Percentiles rank a stretch among this genome's conserved stretches.
These are phyloP conservation scores for Penstemon eatonii DNA, from an alignment of 257 asterid species.

Conservation along the genomic window DNA sequence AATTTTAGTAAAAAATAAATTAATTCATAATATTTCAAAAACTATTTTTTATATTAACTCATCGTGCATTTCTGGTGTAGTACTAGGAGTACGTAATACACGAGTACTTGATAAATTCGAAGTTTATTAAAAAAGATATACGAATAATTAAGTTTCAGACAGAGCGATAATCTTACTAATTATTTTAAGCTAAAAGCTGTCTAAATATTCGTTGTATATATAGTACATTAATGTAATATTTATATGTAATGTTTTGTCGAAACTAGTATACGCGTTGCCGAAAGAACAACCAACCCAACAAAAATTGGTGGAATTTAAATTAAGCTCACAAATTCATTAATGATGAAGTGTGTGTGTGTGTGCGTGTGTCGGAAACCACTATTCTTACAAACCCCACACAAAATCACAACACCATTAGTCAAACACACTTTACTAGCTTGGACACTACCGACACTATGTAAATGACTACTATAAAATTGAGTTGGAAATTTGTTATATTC, in stretches of 20 bases:
- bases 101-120: too few relatives aligned
- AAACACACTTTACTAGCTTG: neutral
- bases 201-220: neutral
- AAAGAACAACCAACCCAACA: neutral
- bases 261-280: neutral
- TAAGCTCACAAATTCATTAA: neutral
- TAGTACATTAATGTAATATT: too few relatives aligned
- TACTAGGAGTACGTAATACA: too few relatives aligned
- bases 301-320: neutral
- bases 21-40: too few relatives aligned
- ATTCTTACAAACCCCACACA: neutral
- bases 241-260: neutral
- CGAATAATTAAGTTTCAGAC: neutral
- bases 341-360: neutral
- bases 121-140: too few relatives aligned
- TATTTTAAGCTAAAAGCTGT: neutral
- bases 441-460: neutral
- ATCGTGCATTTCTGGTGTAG: too few relatives aligned
- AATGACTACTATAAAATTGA: too few relatives aligned
- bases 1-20: too few relatives aligned
- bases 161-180: neutral
- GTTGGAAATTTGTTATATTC: too few relatives aligned
- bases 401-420: neutral
- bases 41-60: too few relatives aligned
- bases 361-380: neutral